Evolutionary conservation across 805 yeast genomes (phyloP), one percentile per base, ranked within the genome.

Genomic region (Cyberlindnera xishuangbannaensis): DNA sequence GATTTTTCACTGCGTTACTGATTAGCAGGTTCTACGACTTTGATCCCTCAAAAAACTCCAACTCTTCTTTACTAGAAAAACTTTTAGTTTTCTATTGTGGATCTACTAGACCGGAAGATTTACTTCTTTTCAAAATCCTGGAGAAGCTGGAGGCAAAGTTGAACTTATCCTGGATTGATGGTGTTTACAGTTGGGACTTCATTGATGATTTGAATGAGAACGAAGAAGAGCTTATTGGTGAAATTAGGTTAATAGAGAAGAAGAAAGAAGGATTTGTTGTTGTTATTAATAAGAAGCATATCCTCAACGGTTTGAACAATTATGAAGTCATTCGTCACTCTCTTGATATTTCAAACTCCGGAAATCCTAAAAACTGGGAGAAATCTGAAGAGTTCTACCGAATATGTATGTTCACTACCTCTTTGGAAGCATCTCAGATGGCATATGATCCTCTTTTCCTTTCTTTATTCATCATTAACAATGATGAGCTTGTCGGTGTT

Each of bases 381-480:
- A 37, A 39, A 13, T 51, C 63, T 39, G 44, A 51, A n/a, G 27
- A 44, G 2, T 61, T 62, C 34, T 58, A 58, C 36, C 26, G 50
- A 0, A 37, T 43, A 11, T 51, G 51, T 16, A 29, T 36, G 15
- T 31, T 44, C 10, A 22, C 31, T 20, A 37, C 44, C 14, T 37
- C 47, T 12, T 48, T 55, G 22, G 34, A 60, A 28, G 41, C 43
- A 7, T 40, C 55, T 2, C 14, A 36, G 13, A 52, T 63, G 0
- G 43, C 60, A 6, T 83, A 87, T 54, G 90, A 85, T 50, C 69
- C 77, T n/a, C 77, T 80, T 48, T 84, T 87, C 48, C 46, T 87
- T 23, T 53, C 84, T 40, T 61, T 81, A 34, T 50, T 78, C 39
- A 56, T 79, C 5, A 52, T 81, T 23, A 80, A 78, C 51, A 82